A percentile compares a stretch with the other conserved stretches of the same genome.
These are phyloP conservation scores for Pyracantha coccinea DNA, from an alignment of 331 rosid genomes.

Conservation along the genomic window DNA sequence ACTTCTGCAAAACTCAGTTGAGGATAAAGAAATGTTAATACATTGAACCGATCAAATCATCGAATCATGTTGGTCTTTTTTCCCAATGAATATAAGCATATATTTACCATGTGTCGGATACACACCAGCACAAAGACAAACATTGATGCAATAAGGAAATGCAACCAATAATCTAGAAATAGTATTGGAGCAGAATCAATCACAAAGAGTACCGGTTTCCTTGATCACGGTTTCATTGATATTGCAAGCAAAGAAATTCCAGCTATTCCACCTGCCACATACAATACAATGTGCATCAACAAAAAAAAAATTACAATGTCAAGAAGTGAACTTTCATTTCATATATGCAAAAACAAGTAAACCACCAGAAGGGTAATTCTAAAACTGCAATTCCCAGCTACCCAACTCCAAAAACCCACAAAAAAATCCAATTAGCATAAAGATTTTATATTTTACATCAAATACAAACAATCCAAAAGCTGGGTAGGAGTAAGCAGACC, in stretches of 20 bases:
- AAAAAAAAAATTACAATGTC: neutral
- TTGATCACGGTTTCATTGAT: slow-evolving; percentile 72
- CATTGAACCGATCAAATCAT: neutral
- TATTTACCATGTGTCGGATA: neutral
- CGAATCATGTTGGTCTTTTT: neutral
- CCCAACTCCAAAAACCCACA: neutral
- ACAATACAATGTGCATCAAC: neutral
- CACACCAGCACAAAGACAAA: neutral
- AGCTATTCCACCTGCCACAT: slow-evolving; percentile 86
- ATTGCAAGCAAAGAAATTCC: slow-evolving; percentile 97
- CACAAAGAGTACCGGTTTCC: slow-evolving; percentile 57
- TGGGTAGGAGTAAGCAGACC: neutral
- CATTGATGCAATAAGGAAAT: slow-evolving; percentile 4
- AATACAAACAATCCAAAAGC: neutral
- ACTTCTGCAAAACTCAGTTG: neutral
- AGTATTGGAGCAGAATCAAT: neutral
- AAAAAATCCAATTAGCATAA: neutral
- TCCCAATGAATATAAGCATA: neutral
- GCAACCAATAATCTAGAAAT: neutral
- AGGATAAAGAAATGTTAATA: neutral
- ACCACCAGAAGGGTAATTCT: neutral
- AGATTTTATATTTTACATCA: neutral
- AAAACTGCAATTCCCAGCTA: neutral
- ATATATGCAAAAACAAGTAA: neutral
- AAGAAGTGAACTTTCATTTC: neutral